Conservation (phyloP, 2,329 filamentous ascomycete species). For the Talaromyces pinophilus region DNA sequence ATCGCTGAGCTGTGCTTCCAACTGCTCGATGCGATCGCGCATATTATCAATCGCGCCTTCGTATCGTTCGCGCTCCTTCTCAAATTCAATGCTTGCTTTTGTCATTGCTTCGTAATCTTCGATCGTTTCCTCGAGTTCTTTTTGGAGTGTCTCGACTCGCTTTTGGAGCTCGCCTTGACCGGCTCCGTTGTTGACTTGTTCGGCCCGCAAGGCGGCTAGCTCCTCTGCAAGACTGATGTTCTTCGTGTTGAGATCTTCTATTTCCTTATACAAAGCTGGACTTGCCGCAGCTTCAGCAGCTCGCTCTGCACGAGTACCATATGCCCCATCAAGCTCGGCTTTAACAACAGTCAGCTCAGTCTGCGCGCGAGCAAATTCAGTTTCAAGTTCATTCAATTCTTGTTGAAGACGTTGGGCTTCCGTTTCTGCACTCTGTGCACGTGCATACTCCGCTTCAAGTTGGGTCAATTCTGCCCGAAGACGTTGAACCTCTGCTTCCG, state of each 20-base stretch:
- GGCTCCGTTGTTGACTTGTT: constrained; percentile 34
- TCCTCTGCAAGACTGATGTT: constrained; percentile 52
- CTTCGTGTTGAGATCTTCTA: constrained; percentile 56
- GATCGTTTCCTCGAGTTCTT: constrained; percentile 67
- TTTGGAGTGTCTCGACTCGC: constrained; percentile 59
- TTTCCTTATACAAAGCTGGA: constrained; percentile 59
- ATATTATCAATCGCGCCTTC: constrained; percentile 65
- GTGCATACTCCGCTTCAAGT: constrained; percentile 65
- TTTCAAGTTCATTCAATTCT: constrained; percentile 59
- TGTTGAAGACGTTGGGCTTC: constrained; percentile 44
- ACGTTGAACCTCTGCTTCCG: constrained; percentile 31
- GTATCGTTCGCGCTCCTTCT: constrained; percentile 67
- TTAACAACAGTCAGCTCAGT: constrained; percentile 86
- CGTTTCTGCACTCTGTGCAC: constrained; percentile 58
- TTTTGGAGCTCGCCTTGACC: constrained; percentile 43
- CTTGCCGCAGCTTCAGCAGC: constrained; percentile 65
- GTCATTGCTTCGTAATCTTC: constrained; percentile 71
- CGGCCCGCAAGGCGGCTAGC: constrained; percentile 46
- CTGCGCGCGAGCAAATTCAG: constrained; percentile 65
- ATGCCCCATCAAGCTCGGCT: constrained; percentile 91
- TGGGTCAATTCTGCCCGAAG: constrained; percentile 53
- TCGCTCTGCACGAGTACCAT: constrained; percentile 72
- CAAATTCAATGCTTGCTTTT: constrained; percentile 68
- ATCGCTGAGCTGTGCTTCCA: constrained; percentile 66
- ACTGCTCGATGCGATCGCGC: constrained; percentile 62